Base-by-base conservation (phyloP, 2,329 filamentous ascomycete genomes). In the Pyrenophora tritici-repentis region DNA sequence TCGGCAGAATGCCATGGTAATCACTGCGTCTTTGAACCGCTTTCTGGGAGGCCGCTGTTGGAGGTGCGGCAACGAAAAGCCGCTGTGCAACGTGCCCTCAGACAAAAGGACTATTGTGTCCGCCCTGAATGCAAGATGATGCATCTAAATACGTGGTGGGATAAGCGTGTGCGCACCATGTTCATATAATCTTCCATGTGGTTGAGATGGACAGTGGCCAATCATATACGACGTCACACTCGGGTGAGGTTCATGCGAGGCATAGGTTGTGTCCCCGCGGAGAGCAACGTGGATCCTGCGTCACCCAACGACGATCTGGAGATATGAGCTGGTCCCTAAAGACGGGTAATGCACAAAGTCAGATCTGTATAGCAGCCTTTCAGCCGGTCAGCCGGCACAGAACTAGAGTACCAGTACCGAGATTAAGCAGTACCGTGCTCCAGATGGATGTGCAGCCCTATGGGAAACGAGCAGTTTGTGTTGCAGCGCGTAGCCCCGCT, bases 91-190 rank as follows among this genome's bases (percentile, higher is more conserved):
- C 33, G n/a, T 31, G 29, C 24, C 16, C 31, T 16, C 20, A 4
- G 36, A 22, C 9, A 24, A 24, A 29, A 34, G 42, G 42, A 24
- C 35, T 31, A 31, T 40, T 18, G 38, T 40, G 32, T 20, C 34
- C 29, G 43, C 35, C 34, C 18, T 22, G 36, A 31, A 45, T 50
- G 46, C 46, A 47, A 50, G 53, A 56, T 56, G 18, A 50, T 54
- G 53, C 42, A 45, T 38, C 50, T 53, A 47, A 32, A 31, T 17
- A 13, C 24, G 13, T 24, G 37, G 24, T 42, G 37, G 38, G n/a
- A 12, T 33, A 20, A 24, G 36, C 7, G 20, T 26, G 32, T 33
- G 14, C 26, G 29, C 14, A 14, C 14, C 31, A 22, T 20, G 20
- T 24, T 33, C 33, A 35, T 14, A 43, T 20, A 39, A 26, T 22